Evolutionary conservation across 805 yeast genomes (phyloP), one percentile per base, ranked within the genome.

Genomic region (Spathaspora girioi): DNA sequence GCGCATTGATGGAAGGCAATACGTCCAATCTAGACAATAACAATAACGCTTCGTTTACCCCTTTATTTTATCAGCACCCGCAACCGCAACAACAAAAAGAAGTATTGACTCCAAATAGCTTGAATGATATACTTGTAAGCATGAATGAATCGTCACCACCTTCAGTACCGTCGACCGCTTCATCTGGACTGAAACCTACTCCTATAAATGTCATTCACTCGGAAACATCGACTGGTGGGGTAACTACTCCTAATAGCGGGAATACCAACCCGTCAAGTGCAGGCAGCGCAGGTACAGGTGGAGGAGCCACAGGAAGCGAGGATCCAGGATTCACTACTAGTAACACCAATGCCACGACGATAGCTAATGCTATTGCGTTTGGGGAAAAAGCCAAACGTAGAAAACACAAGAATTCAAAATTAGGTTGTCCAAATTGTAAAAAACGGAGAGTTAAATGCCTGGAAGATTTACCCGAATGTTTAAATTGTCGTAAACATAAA

Each of bases 361-460:
- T 23, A 29, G 32, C 11, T 29, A n/a, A 9, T 42, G 9, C 47
- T 14, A 23, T 12, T 42, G 50, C 19, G 11, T 12, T 41, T 8
- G 41, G 27, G 17, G 50, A 51, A 23, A 55, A 54, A 40, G 45
- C 48, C 5, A 61, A 57, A 44, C 56, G 70, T 46, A 52, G 69
- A 44, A 70, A 64, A 58, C 66, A 66, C 56, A 55, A 65, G 65
- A 62, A 75, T 66, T 54, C 66, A 62, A 63, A 74, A 49, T 63
- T 66, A 9, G 83, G 83, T 5, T 79, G 83, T 54, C 66, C 73
- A 18, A 76, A 77, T 31, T 79, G 83, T 62, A 78, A 78, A 58
- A 66, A 66, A 48, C 64, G 84, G 46, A 64, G 80, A 46, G 81
- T 79, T 54, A 79, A 79, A 59, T 79, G 83, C 54, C 57, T 66